Base-by-base conservation (phyloP, 495 filamentous ascomycete genomes). In the Stereocaulon alpinum region DNA sequence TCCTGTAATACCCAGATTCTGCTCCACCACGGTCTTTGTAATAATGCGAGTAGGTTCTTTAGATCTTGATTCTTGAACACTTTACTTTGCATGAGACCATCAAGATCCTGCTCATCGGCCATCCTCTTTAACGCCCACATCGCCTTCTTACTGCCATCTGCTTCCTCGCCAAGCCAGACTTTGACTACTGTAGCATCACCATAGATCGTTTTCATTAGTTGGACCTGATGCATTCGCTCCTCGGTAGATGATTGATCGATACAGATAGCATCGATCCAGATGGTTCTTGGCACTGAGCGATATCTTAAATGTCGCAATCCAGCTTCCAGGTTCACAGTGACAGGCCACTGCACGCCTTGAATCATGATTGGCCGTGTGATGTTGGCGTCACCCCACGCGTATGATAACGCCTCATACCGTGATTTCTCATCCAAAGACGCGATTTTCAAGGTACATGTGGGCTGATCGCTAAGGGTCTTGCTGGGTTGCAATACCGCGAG, bases 341-440 rank as follows among this genome's bases (percentile, higher is more conserved):
- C 49, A 7, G 41, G 59, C 10, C 42, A 49, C 41, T 34, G 47
- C 18, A 18, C 29, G 43, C 48, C 53, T 20, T 34, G 59, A 24
- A 56, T 51, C 44, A 45, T 59, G 37, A 57, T 59, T 58, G 15
- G 30, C 62, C 15, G 60, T 45, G 44, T 67, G 56, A 34, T 48
- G 47, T 40, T 63, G 58, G 64, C 52, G 59, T 56, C 48, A 49
- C 55, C 43, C 64, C 30, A 64, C 20, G 27, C 22, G 44, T 60
- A 24, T n/a, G 45, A 58, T 17, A 58, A 43, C 18, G 37, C 52
- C 48, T 66, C 53, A 29, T 49, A 30, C 17, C 60, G 14, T 12
- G 59, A 55, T 0, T 42, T n/a, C 18, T 59, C 37, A 11, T 60
- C 41, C 6, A 65, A 55, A 48, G 55, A 60, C 3, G 57, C 49